Conservation (phyloP, 2,329 filamentous ascomycete species). For the Pseudovirgaria hyperparasitica region DNA sequence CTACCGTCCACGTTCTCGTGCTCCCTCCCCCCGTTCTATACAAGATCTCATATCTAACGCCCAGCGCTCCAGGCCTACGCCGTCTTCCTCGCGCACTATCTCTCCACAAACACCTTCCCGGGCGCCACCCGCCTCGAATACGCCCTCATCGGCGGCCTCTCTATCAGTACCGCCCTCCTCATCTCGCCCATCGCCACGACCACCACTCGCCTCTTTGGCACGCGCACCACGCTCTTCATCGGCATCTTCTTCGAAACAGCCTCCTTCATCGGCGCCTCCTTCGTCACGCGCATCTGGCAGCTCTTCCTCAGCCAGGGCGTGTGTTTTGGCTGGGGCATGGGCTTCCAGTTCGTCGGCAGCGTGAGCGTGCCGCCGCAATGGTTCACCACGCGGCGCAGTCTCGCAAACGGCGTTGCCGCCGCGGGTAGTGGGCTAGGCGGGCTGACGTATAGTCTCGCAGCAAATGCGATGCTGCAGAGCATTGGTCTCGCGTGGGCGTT, state of each 20-base stretch:
- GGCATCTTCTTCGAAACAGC: conserved; percentile 52
- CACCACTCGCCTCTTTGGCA: conserved; percentile 48
- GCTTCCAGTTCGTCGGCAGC: conserved; percentile 58
- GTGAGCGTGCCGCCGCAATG: conserved; percentile 60
- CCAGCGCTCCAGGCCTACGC: conserved; percentile 39
- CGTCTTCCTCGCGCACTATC: conserved; percentile 56
- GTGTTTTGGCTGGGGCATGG: conserved; percentile 67
- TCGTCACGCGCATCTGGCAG: conserved; percentile 58
- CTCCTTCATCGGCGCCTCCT: conserved; percentile 58
- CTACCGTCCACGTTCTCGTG: not conserved
- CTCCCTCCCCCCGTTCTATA: not conserved
- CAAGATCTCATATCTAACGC: not conserved
- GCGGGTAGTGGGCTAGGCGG: conserved; percentile 68
- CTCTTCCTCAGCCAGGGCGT: conserved; percentile 64
- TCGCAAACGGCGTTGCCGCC: conserved; percentile 56
- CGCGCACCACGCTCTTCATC: conserved; percentile 48
- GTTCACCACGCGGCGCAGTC: conserved; percentile 55
- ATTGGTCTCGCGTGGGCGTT: conserved; percentile 57
- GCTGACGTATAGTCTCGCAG: conserved; percentile 52
- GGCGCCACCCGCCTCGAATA: conserved; percentile 53
- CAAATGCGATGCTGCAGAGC: conserved; percentile 54
- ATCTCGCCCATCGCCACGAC: conserved; percentile 56
- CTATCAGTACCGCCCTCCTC: conserved; percentile 52
- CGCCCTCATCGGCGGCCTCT: conserved; percentile 65
- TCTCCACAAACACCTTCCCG: conserved; percentile 49